Evolutionary conservation across 179 eudicot genomes (phyloP).

Genomic region (Dionaea muscipula): DNA sequence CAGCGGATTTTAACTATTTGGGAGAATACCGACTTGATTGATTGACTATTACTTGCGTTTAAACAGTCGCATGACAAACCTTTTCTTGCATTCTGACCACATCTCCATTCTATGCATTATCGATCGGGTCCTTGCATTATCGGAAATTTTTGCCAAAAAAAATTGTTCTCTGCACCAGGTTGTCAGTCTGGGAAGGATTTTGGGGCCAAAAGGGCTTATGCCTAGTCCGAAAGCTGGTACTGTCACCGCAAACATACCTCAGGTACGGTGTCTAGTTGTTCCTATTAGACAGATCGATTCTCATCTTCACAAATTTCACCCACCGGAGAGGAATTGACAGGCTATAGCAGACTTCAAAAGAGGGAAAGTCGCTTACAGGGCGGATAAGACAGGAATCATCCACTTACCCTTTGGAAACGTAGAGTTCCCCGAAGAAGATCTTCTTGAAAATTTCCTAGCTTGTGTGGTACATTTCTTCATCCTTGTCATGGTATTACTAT

Average conservation of each 20-base stretch:
- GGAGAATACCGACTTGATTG: too few species aligned
- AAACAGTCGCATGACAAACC: not conserved
- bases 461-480: constrained; percentile 42
- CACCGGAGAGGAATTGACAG: too few species aligned
- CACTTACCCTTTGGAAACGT: constrained; percentile 92
- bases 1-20: too few species aligned
- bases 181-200: constrained; percentile 74
- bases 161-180: constrained; percentile 34
- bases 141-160: too few species aligned
- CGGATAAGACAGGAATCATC: constrained; percentile 92
- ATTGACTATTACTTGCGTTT: not conserved
- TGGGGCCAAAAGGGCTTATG: constrained; percentile 98
- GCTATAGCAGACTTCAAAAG: constrained; percentile 91
- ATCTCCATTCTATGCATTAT: too few species aligned
- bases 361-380: constrained; percentile 92
- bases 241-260: constrained; percentile 73
- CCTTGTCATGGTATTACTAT: constrained; percentile 3
- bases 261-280: constrained; percentile 41
- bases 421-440: constrained; percentile 77
- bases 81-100: not conserved
- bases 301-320: too few species aligned
- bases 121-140: too few species aligned
- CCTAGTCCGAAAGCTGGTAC: constrained; percentile 99
- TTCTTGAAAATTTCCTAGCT: constrained; percentile 63
- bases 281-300: not conserved